A percentile compares a stretch with the other conserved stretches of the same genome.
Evolutionary conservation across 306 rosid genomes (phyloP).

Genomic region (Dalbergia cultrata): DNA sequence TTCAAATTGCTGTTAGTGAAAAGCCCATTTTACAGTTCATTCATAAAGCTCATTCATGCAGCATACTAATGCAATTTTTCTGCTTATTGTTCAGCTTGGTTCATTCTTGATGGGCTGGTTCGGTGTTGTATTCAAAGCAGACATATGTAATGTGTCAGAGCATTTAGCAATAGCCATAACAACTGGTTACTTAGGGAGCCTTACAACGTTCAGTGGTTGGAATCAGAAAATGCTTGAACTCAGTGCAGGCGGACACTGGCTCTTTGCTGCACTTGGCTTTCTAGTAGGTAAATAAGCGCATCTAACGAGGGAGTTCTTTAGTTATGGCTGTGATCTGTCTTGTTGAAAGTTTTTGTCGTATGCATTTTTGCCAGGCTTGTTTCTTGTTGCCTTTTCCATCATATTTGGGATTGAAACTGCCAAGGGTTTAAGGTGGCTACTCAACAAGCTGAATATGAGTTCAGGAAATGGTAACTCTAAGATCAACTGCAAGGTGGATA

Average conservation of each 20-base stretch:
- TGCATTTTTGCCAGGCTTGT: conserved; percentile 64
- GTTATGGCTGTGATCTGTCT: not conserved
- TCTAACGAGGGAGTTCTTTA: not conserved
- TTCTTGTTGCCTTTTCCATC: conserved; percentile 74
- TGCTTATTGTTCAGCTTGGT: conserved; percentile 66
- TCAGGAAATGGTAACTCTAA: conserved; percentile 44
- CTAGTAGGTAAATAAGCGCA: conserved; percentile 61
- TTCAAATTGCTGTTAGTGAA: conserved; percentile 11
- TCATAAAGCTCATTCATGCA: not conserved
- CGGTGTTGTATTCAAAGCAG: conserved; percentile 83
- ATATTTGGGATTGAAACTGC: conserved; percentile 80
- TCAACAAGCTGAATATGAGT: conserved; percentile 47
- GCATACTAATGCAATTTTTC: conserved; percentile 3
- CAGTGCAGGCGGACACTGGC: conserved; percentile 72
- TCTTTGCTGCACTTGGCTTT: conserved; percentile 69
- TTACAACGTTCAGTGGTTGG: conserved; percentile 96
- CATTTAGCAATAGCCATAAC: conserved; percentile 76
- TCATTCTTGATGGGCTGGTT: conserved; percentile 97
- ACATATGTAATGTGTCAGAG: conserved; percentile 72
- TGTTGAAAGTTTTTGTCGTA: not conserved
- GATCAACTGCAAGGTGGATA: conserved; percentile 56
- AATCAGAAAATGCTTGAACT: conserved; percentile 94
- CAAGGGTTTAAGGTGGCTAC: conserved; percentile 72
- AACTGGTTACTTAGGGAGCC: conserved; percentile 94
- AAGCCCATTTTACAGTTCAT: conserved; percentile 12